Evolutionary conservation across 768 basidiomycete species (phyloP).

Genomic region (Pleurotus djamor): DNA sequence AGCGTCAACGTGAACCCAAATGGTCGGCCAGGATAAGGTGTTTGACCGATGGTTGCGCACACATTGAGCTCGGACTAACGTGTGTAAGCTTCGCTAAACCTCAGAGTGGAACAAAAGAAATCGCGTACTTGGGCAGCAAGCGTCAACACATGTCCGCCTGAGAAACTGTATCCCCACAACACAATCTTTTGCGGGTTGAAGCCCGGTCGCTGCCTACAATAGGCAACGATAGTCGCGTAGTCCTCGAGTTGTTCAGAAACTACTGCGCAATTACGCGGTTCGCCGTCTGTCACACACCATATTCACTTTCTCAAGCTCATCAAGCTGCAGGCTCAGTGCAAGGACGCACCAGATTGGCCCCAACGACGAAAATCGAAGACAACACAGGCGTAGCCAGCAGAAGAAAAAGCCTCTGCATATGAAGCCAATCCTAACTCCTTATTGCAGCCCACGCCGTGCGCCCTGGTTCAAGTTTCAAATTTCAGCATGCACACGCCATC

Average conservation of each 20-base stretch:
- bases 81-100: background rate
- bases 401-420: slow-evolving; percentile 27
- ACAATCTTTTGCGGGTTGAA: slow-evolving; percentile 27
- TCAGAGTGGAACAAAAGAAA: background rate
- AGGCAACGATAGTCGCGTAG: slow-evolving; percentile 32
- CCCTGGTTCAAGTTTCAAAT: slow-evolving; percentile 19
- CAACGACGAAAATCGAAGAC: slow-evolving; percentile 37
- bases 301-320: background rate
- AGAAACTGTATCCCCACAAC: slow-evolving; percentile 32
- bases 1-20: slow-evolving; percentile 6
- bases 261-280: slow-evolving; percentile 21
- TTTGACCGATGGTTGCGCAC: slow-evolving; percentile 27
- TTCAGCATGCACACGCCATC: background rate
- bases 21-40: slow-evolving; percentile 24
- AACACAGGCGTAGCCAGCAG: slow-evolving; percentile 26
- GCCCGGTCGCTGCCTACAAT: slow-evolving; percentile 21
- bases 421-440: slow-evolving; percentile 26
- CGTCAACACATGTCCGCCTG: slow-evolving; percentile 26
- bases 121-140: slow-evolving; percentile 24
- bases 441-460: slow-evolving; percentile 27
- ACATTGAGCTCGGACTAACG: slow-evolving; percentile 21
- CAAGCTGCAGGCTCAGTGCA: background rate
- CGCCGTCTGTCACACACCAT: slow-evolving; percentile 19
- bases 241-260: slow-evolving; percentile 33
- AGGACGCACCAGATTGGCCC: slow-evolving; percentile 26